Base-by-base conservation (phyloP, 306 rosid species). In the Pyrus pyrifolia region DNA sequence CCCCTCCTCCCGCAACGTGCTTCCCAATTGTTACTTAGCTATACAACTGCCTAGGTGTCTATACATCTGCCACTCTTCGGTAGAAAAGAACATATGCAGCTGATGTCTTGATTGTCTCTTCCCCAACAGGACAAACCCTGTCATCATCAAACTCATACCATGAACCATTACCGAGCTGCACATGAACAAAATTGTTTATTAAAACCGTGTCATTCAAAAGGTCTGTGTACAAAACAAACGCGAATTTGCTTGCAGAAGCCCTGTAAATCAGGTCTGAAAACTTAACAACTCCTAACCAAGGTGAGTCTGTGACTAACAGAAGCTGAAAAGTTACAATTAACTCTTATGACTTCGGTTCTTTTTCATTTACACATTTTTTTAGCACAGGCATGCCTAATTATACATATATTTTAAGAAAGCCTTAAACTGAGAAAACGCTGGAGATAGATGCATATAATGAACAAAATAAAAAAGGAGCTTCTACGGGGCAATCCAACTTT, bases 61-160 rank as follows among this genome's bases (percentile, higher is more conserved):
- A 80, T 74, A 68, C 83, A 58, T 86, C 81, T 18, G 78, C 77
- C 65, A 85, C 81, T 87, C 90, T 91, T 78, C 82, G 81, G 85
- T 93, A 93, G 86, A 91, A 91, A 80, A 93, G 96, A 78, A 93
- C 91, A 79, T 93, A 91, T 3, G 98, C 98, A 59, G 97, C 93
- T 23, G 91, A 64, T 44, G 91, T 86, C 83, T 87, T 89, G 42
- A 90, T 74, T 66, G 42, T 70, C 21, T 89, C 93, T 63, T 85
- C 87, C 5, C 61, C 35, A n/a, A 81, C 79, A 30, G 83, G 71
- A 52, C 44, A 38, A 80, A 91, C 98, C 79, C 86, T 85, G 57
- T 77, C 87, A 76, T 93, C 98, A 72, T 93, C 92, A 65, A 93
- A 93, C 82, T 89, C 97, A 14, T 83, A 89, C 97, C 98, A 91